Base-by-base conservation (phyloP, 352 stramenopile genomes). In the Phytophthora nicotianae region DNA sequence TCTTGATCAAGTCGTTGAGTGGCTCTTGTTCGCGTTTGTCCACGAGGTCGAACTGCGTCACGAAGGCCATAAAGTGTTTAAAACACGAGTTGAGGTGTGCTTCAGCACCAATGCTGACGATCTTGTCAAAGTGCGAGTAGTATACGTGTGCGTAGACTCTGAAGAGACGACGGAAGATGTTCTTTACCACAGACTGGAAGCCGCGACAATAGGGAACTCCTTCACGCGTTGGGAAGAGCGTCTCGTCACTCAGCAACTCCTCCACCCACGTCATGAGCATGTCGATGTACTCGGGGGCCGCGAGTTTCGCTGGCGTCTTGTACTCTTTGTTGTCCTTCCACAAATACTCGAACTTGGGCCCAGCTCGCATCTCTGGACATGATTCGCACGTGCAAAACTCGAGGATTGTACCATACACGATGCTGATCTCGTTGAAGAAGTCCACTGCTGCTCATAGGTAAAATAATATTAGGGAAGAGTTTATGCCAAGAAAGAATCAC, bases 61-160 rank as follows among this genome's bases (percentile, higher is more conserved):
- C 96, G 74, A 99, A 98, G 41, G 97, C 94, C 80, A 99, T 98
- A 59, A 99, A 99, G 74, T 98, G 95, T 70, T 99, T 99, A 78
- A 99, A 98, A 67, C 92, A 98, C 53, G 97, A 98, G 78, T 99
- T 99, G 49, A 99, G 81, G 71, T 99, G 93, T 27, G 96, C 93
- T 58, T 98, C 95, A 51, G 97, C 97, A 20, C 94, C 91, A 29
- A 98, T 82, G 45, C 85, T 88, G 53, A 98, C 90, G 63, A 98
- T 88, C 49, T 97, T 98, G 58, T 96, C 87, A 56, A 98, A 98
- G 73, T 98, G 97, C 59, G 88, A 97, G 63, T 96, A 97, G 76
- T 99, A 99, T 38, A 99, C 90, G 78, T 98, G 97, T 19, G 94
- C 95, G 72, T 98, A 99, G 1, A 99, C 93, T 11, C 96, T 83